phyloP scores from a whole-genome alignment of 306 rosid species.

The Ammopiptanthus mongolicus region DNA sequence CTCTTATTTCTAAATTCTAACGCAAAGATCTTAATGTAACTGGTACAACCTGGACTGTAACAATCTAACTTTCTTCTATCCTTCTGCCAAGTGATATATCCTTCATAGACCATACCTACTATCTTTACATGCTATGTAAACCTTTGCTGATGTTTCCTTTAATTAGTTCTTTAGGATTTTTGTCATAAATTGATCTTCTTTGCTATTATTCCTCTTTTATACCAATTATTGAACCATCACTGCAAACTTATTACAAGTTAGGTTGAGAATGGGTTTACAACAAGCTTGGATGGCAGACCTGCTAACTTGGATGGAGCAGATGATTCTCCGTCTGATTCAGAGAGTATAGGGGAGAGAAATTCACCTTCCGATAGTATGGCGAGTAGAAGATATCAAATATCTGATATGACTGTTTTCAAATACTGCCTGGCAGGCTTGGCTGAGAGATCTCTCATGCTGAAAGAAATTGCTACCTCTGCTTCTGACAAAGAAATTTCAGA shows the following conservation, averaged over 20 bases:
- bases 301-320: constrained; percentile 47
- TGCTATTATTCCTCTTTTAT: neutral
- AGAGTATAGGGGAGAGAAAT: constrained; percentile 52
- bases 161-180: neutral
- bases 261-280: constrained; percentile 54
- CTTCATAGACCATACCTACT: neutral
- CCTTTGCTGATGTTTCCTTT: neutral
- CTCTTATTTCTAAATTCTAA: neutral
- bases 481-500: constrained; percentile 58
- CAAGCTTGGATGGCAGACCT: constrained; percentile 36
- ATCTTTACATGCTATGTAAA: neutral
- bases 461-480: constrained; percentile 64
- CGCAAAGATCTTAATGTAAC: neutral
- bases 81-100: neutral
- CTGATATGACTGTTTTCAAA: constrained; percentile 73
- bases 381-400: constrained; percentile 51
- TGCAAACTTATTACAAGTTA: constrained; percentile 24
- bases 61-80: neutral
- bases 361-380: constrained; percentile 40
- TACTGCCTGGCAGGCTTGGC: constrained; percentile 72
- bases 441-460: constrained; percentile 84
- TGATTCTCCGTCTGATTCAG: constrained; percentile 61
- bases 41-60: neutral
- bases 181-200: constrained; percentile 1
- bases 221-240: neutral